Evolutionary conservation across 2,329 filamentous ascomycete genomes (phyloP), one percentile per base, ranked within the genome.

Genomic region (Neofusicoccum ribis): DNA sequence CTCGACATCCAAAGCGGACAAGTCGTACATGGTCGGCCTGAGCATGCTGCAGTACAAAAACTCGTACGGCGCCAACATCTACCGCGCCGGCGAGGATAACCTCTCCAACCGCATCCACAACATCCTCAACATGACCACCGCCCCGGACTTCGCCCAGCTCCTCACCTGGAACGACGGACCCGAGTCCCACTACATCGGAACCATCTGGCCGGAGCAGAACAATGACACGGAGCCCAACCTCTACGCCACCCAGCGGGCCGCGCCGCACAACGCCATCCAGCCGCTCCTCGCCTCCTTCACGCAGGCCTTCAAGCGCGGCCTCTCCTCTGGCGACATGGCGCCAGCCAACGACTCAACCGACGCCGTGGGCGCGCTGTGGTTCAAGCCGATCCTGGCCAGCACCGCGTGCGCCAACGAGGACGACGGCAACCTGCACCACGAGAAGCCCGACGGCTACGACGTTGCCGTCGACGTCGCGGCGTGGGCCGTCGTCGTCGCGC

Each of bases 151-250:
- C 64, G 70, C 73, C 27, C 72, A 78, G 61, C 68, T 78, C n/a
- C 72, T 77, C 46, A 78, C 76, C 14, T 79, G 74, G 64, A 77
- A 79, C 64, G 75, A 78, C 63, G 76, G 73, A 0, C 73, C 74
- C 15, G 76, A 78, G 61, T 72, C 71, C 65, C 77, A 79, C 67
- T 79, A 79, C 68, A 73, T 79, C 41, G 76, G 76, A 27, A 72
- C 71, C 15, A 70, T 72, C 39, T 76, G 73, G 72, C 64, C 70
- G 3, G 76, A 78, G 61, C 70, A 71, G n/a, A 73, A 75, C 61
- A 66, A 70, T 9, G 66, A 70, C n/a, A 37, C 60, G 1, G n/a
- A 49, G n/a, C 41, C 49, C 9, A 15, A 15, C 11, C 20, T 9
- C 6, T 79, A 78, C 64, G 72, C 71, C 44, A 73, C 73, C 62